These are phyloP conservation scores for Aegilops umbellulata DNA, from an alignment of 176 grass and related monocot species.

Conservation along the genomic window DNA sequence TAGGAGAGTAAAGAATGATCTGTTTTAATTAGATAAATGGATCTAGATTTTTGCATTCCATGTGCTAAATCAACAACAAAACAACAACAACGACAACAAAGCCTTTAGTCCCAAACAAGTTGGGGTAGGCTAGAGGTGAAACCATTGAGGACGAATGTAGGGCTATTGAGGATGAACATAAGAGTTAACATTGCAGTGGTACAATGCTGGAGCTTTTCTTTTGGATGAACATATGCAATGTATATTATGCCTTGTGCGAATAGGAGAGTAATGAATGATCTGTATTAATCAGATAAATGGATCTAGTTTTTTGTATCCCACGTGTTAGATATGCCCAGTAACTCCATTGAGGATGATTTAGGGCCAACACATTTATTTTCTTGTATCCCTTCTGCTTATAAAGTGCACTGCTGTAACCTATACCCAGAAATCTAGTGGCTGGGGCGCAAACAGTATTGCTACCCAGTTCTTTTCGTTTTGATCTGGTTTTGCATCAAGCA, in stretches of 20 bases:
- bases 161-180: background rate
- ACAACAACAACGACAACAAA: too few species aligned
- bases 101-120: too few species aligned
- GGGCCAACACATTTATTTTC: background rate
- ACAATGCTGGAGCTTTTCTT: background rate
- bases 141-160: background rate
- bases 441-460: background rate
- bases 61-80: too few species aligned
- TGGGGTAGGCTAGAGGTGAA: too few species aligned
- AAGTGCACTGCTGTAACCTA: background rate
- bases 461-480: background rate
- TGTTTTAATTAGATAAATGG: too few species aligned
- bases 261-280: background rate
- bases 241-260: background rate
- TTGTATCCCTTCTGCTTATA: background rate
- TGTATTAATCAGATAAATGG: too few species aligned
- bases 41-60: background rate
- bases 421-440: background rate
- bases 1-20: background rate
- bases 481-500: background rate
- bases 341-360: conserved; percentile 4
- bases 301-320: background rate
- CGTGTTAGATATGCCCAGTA: background rate
- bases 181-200: background rate
- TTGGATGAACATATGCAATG: background rate